phyloP scores from a whole-genome alignment of 2,329 filamentous ascomycete genomes.

The Pseudogymnoascus sp. region DNA sequence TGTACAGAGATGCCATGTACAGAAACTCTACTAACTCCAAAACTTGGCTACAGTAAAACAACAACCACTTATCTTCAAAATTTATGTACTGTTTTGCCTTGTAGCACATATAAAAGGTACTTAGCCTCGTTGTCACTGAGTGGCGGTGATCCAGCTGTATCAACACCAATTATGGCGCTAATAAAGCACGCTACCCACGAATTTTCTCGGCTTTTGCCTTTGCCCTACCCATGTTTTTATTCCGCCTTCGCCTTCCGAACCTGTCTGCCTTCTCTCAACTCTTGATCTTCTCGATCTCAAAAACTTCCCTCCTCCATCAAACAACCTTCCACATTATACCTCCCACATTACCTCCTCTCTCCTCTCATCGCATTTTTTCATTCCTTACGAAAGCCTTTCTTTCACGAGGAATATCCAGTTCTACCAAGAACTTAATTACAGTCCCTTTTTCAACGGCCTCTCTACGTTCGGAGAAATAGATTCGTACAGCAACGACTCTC shows the following conservation, averaged over 20 bases:
- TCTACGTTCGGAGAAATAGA: constrained; percentile 9
- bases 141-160: neutral
- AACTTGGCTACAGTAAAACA: neutral
- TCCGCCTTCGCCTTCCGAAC: constrained; percentile 6
- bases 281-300: constrained; percentile 21
- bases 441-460: constrained; percentile 12
- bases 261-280: constrained; percentile 14
- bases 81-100: no score
- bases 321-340: constrained; percentile 14
- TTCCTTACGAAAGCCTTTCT: constrained; percentile 38
- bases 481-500: constrained; percentile 16
- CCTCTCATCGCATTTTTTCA: constrained; percentile 31
- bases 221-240: constrained; percentile 21
- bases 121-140: neutral
- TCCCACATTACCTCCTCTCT: constrained; percentile 14
- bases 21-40: neutral
- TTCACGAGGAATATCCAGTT: constrained; percentile 33
- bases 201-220: constrained; percentile 15
- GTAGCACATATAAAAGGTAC: neutral
- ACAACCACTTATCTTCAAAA: no score
- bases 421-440: neutral
- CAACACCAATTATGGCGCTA: neutral
- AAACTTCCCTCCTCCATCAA: constrained; percentile 15
- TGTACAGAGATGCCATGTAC: neutral
- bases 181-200: constrained; percentile 6